Evolutionary conservation across 2,329 filamentous ascomycete genomes (phyloP), one percentile per base, ranked within the genome.

Genomic region (Eutypa lata): DNA sequence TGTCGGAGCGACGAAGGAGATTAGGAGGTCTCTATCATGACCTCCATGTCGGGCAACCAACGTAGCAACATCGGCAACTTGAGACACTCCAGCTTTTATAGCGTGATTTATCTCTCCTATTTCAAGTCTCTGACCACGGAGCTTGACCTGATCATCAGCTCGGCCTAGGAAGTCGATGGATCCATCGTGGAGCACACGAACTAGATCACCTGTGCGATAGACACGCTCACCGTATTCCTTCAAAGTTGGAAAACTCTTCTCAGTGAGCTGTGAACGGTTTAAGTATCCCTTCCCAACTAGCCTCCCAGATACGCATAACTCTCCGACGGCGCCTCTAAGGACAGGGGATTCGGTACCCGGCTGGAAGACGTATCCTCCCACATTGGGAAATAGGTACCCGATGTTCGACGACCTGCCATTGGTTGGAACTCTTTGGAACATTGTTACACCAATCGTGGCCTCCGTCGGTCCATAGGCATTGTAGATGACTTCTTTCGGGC

Each of bases 401-500:
- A 97, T 97, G 62, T 97, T 97, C 11, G 90, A 89, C 0, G 92
- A 84, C 28, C 91, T 88, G 0, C 90, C 91, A 58, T 88, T 89
- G 19, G 75, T 70, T 0, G 90, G 89, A 7, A 96, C 90, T 33
- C 89, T 81, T n/a, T 87, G 86, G 61, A 88, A 92, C 80, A 94
- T 95, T 0, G 92, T 96, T 35, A 92, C 89, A 5, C 92, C 92
- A 57, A 97, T 97, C 0, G 92, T 97, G 0, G 90, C 89, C 68
- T 97, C 93, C 0, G 92, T 97, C 1, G 92, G 93, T 0, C 92
- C 92, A 59, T 96, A 91, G 2, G 91, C 91, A 63, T 97, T 97
- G 74, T 96, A 93, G 14, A 97, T 91, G 43, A 91, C 90, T 1
- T 79, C 79, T 52, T 86, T 80, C 1, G 86, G 79, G 0, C 92